Percentiles rank a stretch among this genome's conserved stretches.
phyloP scores from a whole-genome alignment of 306 rosid species.

The Inga oerstediana region DNA sequence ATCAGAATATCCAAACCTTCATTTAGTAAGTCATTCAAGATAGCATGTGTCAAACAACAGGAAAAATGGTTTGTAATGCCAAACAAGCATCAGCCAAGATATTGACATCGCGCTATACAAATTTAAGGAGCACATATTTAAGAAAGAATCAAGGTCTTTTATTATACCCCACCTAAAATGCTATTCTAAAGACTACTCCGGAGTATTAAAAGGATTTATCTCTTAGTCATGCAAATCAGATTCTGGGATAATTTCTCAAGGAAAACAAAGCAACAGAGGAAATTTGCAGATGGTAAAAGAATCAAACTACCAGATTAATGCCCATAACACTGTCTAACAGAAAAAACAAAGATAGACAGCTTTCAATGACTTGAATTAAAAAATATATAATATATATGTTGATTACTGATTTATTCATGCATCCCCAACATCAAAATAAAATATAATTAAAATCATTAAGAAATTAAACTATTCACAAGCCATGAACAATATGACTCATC shows the following conservation, averaged over 20 bases:
- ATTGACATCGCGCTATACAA: slow-evolving; percentile 21
- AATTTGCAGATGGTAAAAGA: slow-evolving; percentile 23
- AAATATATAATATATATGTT: not conserved
- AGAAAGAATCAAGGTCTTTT: not conserved
- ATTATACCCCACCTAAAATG: slow-evolving; percentile 1
- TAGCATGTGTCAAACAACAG: not conserved
- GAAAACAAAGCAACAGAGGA: slow-evolving; percentile 23
- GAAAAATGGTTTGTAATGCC: slow-evolving; percentile 17
- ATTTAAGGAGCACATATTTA: not conserved
- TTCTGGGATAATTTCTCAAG: slow-evolving; percentile 12
- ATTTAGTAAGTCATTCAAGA: slow-evolving; percentile 18
- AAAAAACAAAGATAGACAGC: slow-evolving; percentile 10
- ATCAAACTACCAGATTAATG: slow-evolving; percentile 13
- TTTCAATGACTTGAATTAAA: slow-evolving; percentile 21
- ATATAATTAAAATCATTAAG: not conserved
- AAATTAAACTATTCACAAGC: not conserved
- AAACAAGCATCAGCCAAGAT: not conserved
- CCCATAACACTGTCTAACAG: slow-evolving; percentile 17
- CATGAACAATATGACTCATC: not conserved
- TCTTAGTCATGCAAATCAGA: slow-evolving; percentile 24
- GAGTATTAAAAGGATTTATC: not conserved
- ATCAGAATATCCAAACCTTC: slow-evolving; percentile 41
- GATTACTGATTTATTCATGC: not conserved
- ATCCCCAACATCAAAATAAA: slow-evolving; percentile 6
- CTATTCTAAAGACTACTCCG: not conserved